A percentile compares a stretch with the other conserved stretches of the same genome.
Conservation (phyloP, 2,329 filamentous ascomycete species). For the Orbilia brochopaga region DNA sequence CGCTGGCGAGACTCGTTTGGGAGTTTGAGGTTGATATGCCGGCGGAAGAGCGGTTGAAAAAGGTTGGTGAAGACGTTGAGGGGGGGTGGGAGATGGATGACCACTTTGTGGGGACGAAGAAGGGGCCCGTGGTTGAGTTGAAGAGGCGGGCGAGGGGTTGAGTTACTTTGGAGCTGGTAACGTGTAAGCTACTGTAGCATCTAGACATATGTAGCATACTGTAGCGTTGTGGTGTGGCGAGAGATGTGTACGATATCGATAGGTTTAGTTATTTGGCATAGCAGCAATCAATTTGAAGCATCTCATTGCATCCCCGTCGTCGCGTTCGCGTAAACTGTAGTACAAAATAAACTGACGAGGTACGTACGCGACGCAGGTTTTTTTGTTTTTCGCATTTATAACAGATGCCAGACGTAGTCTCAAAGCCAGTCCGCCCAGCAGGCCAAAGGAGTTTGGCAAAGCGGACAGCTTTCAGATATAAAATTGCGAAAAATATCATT, state of each 20-base stretch:
- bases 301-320: no score
- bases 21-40: constrained; percentile 57
- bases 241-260: constrained; percentile 3
- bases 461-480: no score
- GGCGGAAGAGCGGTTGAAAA: constrained; percentile 61
- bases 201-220: not conserved
- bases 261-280: not conserved
- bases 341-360: no score
- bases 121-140: constrained; percentile 73
- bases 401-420: no score
- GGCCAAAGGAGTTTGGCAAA: no score
- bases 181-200: not conserved
- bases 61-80: constrained; percentile 54
- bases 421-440: no score
- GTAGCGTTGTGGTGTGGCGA: not conserved
- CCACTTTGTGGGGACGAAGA: constrained; percentile 75
- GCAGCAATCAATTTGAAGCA: no score
- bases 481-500: not conserved
- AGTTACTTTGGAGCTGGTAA: not conserved
- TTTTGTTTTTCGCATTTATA: no score
- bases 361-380: no score
- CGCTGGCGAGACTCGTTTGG: constrained; percentile 68
- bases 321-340: no score
- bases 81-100: constrained; percentile 59
- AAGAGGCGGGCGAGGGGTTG: constrained; percentile 54